Conservation (phyloP, 192 early-diverging fungal species). For the Physocladia obscura region DNA sequence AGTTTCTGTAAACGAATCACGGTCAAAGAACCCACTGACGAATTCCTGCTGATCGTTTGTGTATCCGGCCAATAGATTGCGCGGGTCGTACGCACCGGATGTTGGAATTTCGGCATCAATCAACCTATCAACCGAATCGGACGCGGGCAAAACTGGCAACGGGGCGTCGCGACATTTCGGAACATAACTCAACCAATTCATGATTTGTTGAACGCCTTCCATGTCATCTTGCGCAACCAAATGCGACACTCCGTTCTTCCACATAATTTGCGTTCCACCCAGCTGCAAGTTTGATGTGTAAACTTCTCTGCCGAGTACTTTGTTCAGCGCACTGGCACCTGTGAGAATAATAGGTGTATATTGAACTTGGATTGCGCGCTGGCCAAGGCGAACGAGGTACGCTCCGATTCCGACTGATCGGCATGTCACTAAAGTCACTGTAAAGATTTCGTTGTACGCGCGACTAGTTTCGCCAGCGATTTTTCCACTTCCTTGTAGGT, state of each 20-base stretch:
- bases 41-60: slow-evolving; percentile 67
- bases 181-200: slow-evolving; percentile 92
- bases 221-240: slow-evolving; percentile 94
- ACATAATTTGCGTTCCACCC: slow-evolving; percentile 99
- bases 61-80: slow-evolving; percentile 80
- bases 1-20: slow-evolving; percentile 93
- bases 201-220: slow-evolving; percentile 85
- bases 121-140: slow-evolving; percentile 78
- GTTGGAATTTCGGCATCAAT: slow-evolving; percentile 79
- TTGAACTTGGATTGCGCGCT: slow-evolving; percentile 95
- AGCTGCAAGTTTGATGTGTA: slow-evolving; percentile 98
- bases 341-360: slow-evolving; percentile 98
- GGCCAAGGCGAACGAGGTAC: slow-evolving; percentile 96
- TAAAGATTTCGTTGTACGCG: slow-evolving; percentile 98
- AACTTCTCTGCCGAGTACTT: slow-evolving; percentile 95
- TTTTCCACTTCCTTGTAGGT: slow-evolving; percentile 91
- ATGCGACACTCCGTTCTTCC: slow-evolving; percentile 98
- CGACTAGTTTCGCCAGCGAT: slow-evolving; percentile 96
- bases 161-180: slow-evolving; percentile 72
- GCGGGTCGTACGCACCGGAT: slow-evolving; percentile 86
- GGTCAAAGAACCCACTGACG: slow-evolving; percentile 93
- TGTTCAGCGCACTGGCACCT: slow-evolving; percentile 95
- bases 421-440: slow-evolving; percentile 92
- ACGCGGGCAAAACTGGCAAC: slow-evolving; percentile 46
- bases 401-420: slow-evolving; percentile 97